Evolutionary conservation across 768 basidiomycete species (phyloP), one percentile per base, ranked within the genome.

Genomic region (Chlorophyllum brunneum): DNA sequence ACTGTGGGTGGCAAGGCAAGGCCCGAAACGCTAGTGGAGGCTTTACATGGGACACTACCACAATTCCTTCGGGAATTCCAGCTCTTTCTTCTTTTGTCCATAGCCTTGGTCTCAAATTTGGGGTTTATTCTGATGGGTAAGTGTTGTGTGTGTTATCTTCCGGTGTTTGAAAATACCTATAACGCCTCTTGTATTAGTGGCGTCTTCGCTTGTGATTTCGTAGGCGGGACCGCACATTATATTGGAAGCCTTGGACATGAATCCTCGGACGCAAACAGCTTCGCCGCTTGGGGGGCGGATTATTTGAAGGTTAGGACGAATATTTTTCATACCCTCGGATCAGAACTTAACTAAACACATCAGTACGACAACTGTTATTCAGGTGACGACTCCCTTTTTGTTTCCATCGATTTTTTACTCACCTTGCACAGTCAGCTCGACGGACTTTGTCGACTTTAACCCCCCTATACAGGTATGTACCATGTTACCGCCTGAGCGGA

Each of bases 61-160:
- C 61, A 23, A 60, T 73, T 31, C 73, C 74, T 16, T 64, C 65
- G 1, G 73, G 73, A 3, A 63, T 72, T 23, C 68, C 72, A 7
- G 69, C 72, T 1, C 59, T 75, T 39, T 65, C 65, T 16, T 62
- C 68, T 11, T 74, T 69, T 48, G 58, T 74, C 16, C 71, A 73
- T 50, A 61, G 58, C 39, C 59, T 69, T 26, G 73, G 72, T 6
- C 83, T 64, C 79, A 83, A 56, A 78, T 90, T 70, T 83, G 89
- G 63, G 71, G 81, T 66, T 78, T 77, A 68, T 78, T 88, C 88
- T 54, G 57, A 63, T 37, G 71, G 65, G 73, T 72, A 59, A 27
- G 65, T 47, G 9, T n/a, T n/a, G n/a, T n/a, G n/a, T n/a, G n/a
- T n/a, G n/a, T n/a, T n/a, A n/a, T n/a, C n/a, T n/a, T n/a, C n/a